Base-by-base conservation (phyloP, 2,329 filamentous ascomycete species). In the Dendrostoma leiphaemia region DNA sequence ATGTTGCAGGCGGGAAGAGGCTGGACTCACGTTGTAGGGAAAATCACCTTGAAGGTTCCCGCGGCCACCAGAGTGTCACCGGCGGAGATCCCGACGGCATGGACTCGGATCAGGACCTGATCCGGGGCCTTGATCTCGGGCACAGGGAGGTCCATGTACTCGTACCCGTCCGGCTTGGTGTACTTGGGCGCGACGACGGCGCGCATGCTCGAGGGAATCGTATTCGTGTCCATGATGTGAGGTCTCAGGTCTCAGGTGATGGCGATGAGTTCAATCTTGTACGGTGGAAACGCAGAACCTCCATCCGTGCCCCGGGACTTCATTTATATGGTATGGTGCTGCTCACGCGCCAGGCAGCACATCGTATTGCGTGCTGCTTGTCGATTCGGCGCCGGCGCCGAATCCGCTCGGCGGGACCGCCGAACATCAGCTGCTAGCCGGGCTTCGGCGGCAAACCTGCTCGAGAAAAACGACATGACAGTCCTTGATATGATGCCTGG, bases 41-140 rank as follows among this genome's bases (percentile, higher is more conserved):
- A 7, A 0, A 74, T 4, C 2, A 69, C 46, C 10, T 53, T 60
- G 6, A 64, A 21, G 10, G 46, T 32, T 2, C 72, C 69, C 4
- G 57, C 54, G 7, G 65, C 63, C 9, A 67, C 29, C 40, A 66
- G 61, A 1, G 70, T 67, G 13, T 78, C 72, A 1, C 67, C 67
- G 0, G 69, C 68, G n/a, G 64, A 62, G 3, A 75, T 64, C 1
- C 61, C 60, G 2, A 64, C 69, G 3, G 74, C 70, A 35, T 73
- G 67, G 26, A 78, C 65, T 15, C 64, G 64, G 10, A 78, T 56
- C 2, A 81, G 62, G 1, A 82, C 64, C 4, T 81, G 68, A 26
- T 74, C 65, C 1, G 75, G 70, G 6, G 66, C 60, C 3, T 65
- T 66, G 46, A 81, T 75, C n/a, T 58, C 60, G 0, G 79, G 78